phyloP scores from a whole-genome alignment of 1,284 basidiomycete species.

The Boletus semigastroideus region DNA sequence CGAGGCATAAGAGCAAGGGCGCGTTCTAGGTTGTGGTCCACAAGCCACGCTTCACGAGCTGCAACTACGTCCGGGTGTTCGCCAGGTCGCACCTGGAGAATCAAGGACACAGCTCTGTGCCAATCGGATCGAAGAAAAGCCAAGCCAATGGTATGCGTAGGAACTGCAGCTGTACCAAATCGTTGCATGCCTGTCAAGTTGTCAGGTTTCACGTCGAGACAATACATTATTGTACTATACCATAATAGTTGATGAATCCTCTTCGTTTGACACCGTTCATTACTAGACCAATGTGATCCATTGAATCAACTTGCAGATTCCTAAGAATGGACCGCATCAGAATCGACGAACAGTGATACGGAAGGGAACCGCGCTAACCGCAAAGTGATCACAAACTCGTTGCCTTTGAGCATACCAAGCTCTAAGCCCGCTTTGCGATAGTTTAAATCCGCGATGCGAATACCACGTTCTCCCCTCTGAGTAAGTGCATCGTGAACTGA shows the following conservation, averaged over 20 bases:
- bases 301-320: constrained; percentile 77
- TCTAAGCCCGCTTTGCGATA: constrained; percentile 84
- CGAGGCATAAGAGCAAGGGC: constrained; percentile 85
- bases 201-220: constrained; percentile 12
- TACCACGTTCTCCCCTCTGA: constrained; percentile 84
- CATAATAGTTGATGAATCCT: constrained; percentile 99
- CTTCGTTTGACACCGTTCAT: constrained; percentile 80
- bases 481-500: constrained; percentile 57
- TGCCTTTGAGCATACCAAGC: constrained; percentile 94
- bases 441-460: constrained; percentile 85
- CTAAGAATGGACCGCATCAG: constrained; percentile 42
- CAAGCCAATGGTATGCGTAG: constrained; percentile 93
- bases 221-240: constrained; percentile 39
- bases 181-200: constrained; percentile 85
- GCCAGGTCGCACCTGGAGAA: constrained; percentile 80
- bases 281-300: constrained; percentile 70
- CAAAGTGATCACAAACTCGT: constrained; percentile 92
- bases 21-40: constrained; percentile 72
- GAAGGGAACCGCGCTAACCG: constrained; percentile 51
- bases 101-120: constrained; percentile 82
- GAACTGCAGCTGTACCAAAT: constrained; percentile 95
- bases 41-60: constrained; percentile 82
- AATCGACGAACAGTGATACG: neutral
- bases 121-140: constrained; percentile 88
- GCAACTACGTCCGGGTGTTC: constrained; percentile 86